Percentiles rank a stretch among this genome's conserved stretches.
Conservation (phyloP, 768 basidiomycete genomes). For the Aureoboletus auriporus region DNA sequence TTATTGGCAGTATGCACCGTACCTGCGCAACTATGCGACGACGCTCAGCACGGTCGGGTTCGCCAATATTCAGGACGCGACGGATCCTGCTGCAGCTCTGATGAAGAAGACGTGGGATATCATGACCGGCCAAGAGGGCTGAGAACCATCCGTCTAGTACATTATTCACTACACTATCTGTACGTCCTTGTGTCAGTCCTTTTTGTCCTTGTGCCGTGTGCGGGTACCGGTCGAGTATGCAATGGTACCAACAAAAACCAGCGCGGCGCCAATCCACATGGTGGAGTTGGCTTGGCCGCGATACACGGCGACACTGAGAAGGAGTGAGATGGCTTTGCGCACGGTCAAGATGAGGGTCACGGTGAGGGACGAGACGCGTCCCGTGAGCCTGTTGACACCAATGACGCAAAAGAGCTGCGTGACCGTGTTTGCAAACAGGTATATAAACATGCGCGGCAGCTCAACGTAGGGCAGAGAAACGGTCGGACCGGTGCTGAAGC, state of each 20-base stretch:
- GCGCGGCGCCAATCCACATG: conserved; percentile 67
- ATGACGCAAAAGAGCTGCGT: conserved; percentile 84
- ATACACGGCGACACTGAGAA: conserved; percentile 61
- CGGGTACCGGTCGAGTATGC: conserved; percentile 48
- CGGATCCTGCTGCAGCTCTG: conserved; percentile 53
- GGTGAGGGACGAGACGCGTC: conserved; percentile 66
- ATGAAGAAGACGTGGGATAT: conserved; percentile 70
- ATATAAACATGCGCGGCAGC: conserved; percentile 58
- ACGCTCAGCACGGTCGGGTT: conserved; percentile 71
- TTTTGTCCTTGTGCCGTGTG: conserved; percentile 18
- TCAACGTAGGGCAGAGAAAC: conserved; percentile 12
- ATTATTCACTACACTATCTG: too few relatives aligned
- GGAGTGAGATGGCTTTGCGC: conserved; percentile 72
- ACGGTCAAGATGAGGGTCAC: conserved; percentile 81
- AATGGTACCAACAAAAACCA: conserved; percentile 71
- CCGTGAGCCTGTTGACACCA: conserved; percentile 84
- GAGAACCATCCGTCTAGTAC: conserved; percentile 1
- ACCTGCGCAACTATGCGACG: conserved; percentile 68
- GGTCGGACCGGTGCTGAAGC: conserved; percentile 9
- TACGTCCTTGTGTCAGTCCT: conserved; percentile 12
- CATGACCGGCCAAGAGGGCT: conserved; percentile 57
- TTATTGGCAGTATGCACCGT: conserved; percentile 64
- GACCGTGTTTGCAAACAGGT: conserved; percentile 70
- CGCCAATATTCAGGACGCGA: conserved; percentile 52
- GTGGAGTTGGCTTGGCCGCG: conserved; percentile 36